phyloP scores from a whole-genome alignment of 306 rosid genomes.

The Potentilla sterilis region DNA sequence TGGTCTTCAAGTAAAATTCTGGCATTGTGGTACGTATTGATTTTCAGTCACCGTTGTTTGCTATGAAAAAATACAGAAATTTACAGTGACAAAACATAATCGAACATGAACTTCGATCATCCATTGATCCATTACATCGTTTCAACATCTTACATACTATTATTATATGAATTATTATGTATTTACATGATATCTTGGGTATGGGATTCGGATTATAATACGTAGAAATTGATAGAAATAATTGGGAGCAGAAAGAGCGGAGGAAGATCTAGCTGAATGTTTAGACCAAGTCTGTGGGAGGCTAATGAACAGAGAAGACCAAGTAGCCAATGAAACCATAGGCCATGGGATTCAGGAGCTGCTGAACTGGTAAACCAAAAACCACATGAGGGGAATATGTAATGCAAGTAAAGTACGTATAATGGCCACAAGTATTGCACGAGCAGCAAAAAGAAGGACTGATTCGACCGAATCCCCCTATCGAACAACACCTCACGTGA shows the following conservation, averaged over 20 bases:
- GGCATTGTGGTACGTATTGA: not conserved
- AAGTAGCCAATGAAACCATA: not conserved
- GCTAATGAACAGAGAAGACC: not conserved
- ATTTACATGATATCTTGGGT: too few relatives aligned
- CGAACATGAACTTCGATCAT: too few relatives aligned
- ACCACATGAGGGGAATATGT: not conserved
- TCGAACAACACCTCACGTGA: conserved; percentile 4
- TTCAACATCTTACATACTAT: too few relatives aligned
- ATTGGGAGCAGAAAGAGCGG: not conserved
- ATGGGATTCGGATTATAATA: not conserved
- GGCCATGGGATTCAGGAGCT: conserved; percentile 4
- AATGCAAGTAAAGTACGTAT: not conserved
- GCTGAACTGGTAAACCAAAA: conserved; percentile 3
- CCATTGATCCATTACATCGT: too few relatives aligned
- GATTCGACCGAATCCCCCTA: not conserved
- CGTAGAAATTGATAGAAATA: not conserved
- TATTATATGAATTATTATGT: too few relatives aligned
- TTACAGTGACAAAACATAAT: too few relatives aligned
- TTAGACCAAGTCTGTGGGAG: conserved; percentile 5
- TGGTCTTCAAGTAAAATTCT: not conserved
- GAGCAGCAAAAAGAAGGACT: not conserved
- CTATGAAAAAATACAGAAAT: too few relatives aligned
- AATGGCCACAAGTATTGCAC: not conserved
- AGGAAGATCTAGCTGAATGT: not conserved
- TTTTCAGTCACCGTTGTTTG: not conserved